Conservation (phyloP, 2,329 filamentous ascomycete species). For the Colletotrichum zoysiae region DNA sequence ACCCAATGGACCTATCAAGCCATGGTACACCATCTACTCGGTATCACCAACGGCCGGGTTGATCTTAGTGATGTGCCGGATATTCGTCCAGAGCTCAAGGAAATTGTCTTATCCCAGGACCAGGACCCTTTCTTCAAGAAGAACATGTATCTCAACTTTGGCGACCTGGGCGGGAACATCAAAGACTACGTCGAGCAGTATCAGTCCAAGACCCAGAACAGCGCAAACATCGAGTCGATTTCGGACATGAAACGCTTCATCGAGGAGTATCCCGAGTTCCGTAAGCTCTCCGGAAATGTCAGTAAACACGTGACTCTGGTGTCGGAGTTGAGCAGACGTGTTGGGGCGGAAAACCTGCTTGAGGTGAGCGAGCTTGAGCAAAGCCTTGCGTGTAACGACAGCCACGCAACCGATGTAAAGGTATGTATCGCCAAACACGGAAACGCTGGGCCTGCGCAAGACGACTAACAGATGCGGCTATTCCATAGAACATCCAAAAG, state of each 20-base stretch:
- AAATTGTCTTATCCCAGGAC: conserved; percentile 95
- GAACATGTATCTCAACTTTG: conserved; percentile 99
- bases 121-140: conserved; percentile 99
- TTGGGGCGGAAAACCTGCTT: conserved; percentile 87
- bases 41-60: conserved; percentile 95
- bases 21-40: conserved; percentile 98
- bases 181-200: conserved; percentile 99
- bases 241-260: conserved; percentile 99
- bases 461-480: not conserved
- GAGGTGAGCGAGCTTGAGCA: conserved; percentile 98
- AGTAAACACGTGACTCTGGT: conserved; percentile 98
- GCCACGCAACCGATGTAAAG: conserved; percentile 91
- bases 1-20: conserved; percentile 99
- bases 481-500: conserved; percentile 78
- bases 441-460: not conserved
- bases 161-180: conserved; percentile 93
- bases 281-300: conserved; percentile 96
- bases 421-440: conserved; percentile 57
- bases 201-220: conserved; percentile 96
- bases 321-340: conserved; percentile 89
- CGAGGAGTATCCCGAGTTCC: conserved; percentile 98
- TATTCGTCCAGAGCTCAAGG: conserved; percentile 86
- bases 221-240: conserved; percentile 95
- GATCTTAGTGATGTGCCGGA: conserved; percentile 88
- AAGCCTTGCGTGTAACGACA: conserved; percentile 96